Base-by-base conservation (phyloP, 768 basidiomycete species). In the Sarcodon sp. region DNA sequence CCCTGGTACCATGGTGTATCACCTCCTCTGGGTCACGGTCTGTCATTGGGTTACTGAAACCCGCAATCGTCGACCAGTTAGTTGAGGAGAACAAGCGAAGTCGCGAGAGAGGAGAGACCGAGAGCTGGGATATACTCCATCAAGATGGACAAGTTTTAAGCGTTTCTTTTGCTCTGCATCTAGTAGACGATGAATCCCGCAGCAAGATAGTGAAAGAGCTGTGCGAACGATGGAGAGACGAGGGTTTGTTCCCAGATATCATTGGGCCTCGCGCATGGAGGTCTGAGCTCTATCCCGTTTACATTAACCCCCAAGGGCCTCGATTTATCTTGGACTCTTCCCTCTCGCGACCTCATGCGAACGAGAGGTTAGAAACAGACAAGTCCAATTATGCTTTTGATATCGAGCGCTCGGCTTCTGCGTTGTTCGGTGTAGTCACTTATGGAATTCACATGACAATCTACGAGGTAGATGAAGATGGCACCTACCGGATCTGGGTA, bases 391-490 rank as follows among this genome's bases (percentile, higher is more conserved):
- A 73, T 50, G 87, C 77, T 16, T 96, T 98, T 62, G 76, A 80
- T 61, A 76, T 98, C 75, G 96, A 98, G 63, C 76, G 94, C 36
- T 72, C 87, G 1, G 91, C 90, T 2, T 90, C 87, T 60, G 76
- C 84, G 0, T 66, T 98, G 33, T 97, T 98, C 57, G 92, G 94
- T 3, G 63, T 93, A 6, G 73, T 88, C 46, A 96, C 93, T 0
- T 92, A 87, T 56, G 94, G 96, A 0, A 86, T 94, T 2, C 96
- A 98, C 62, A 77, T 93, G 80, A 87, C 78, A 15, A 76, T 81
- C 46, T 89, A 78, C 58, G 72, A 76, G 38, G 70, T 74, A 53
- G 49, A 61, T 13, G 69, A 58, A 15, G 68, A 62, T 36, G 64
- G 61, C 9, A 52, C 55, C 33, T 61, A 83, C 59, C 71, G 66